Conservation (phyloP, 148 eudicot genomes). For the Oxyria digyna region DNA sequence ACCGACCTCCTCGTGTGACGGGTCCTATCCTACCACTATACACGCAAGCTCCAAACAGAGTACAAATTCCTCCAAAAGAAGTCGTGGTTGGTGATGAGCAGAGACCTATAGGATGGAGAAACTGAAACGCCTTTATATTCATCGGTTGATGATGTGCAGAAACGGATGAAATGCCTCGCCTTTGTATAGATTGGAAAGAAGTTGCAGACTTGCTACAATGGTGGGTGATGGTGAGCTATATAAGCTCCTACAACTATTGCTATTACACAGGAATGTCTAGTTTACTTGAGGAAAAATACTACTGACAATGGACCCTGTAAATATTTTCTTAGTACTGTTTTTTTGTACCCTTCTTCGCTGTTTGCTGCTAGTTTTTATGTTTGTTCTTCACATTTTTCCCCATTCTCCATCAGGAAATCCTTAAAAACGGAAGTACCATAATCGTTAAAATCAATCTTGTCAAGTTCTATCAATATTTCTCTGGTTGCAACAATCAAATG, state of each 20-base stretch:
- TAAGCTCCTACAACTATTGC: not conserved
- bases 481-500: too few species aligned
- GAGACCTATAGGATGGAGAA: conserved; percentile 3
- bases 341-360: not conserved
- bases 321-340: not conserved
- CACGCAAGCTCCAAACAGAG: not conserved
- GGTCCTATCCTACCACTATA: not conserved
- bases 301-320: conserved; percentile 1
- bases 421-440: not conserved
- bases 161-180: not conserved
- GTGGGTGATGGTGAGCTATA: not conserved
- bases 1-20: not conserved
- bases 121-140: not conserved
- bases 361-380: not conserved
- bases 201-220: not conserved
- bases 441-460: not conserved
- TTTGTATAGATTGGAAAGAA: not conserved
- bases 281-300: not conserved
- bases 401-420: not conserved
- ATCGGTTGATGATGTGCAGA: not conserved
- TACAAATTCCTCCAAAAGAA: not conserved
- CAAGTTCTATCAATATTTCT: not conserved
- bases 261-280: not conserved
- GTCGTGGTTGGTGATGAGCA: not conserved
- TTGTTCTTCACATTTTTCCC: not conserved